Evolutionary conservation across 306 rosid genomes (phyloP).

Genomic region (Cercis canadensis): DNA sequence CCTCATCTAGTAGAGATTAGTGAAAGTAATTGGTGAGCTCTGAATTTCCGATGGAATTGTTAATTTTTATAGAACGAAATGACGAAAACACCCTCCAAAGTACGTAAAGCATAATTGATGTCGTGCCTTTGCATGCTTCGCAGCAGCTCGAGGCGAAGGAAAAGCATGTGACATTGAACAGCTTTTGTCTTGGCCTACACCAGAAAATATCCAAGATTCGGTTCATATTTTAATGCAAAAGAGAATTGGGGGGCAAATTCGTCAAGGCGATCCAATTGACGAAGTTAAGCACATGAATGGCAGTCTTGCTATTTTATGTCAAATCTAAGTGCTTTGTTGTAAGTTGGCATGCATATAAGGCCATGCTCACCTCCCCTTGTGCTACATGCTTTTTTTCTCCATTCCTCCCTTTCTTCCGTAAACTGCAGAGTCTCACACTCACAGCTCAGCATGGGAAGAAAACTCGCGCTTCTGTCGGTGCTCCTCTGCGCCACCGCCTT

Average conservation of each 20-base stretch:
- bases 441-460: constrained; percentile 34
- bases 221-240: constrained; percentile 2
- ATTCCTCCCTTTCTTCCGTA: constrained; percentile 16
- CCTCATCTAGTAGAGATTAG: too few relatives aligned
- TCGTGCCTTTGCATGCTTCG: constrained; percentile 32
- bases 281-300: constrained; percentile 42
- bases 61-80: neutral
- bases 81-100: neutral
- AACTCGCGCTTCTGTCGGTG: constrained; percentile 49
- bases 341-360: constrained; percentile 71
- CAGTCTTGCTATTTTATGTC: constrained; percentile 40
- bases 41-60: neutral
- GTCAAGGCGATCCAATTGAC: constrained; percentile 30
- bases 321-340: constrained; percentile 42
- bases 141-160: constrained; percentile 1
- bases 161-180: constrained; percentile 51
- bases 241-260: neutral
- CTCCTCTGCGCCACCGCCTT: constrained; percentile 60
- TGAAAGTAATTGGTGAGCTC: neutral
- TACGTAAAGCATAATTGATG: constrained; percentile 2
- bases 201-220: constrained; percentile 36
- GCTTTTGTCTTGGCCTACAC: constrained; percentile 43
- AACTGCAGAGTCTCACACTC: too few relatives aligned
- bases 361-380: constrained; percentile 25
- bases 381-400: neutral